Percentiles rank a stretch among this genome's conserved stretches.
phyloP scores from a whole-genome alignment of 257 asterid species.

The Solanum medicagineum region DNA sequence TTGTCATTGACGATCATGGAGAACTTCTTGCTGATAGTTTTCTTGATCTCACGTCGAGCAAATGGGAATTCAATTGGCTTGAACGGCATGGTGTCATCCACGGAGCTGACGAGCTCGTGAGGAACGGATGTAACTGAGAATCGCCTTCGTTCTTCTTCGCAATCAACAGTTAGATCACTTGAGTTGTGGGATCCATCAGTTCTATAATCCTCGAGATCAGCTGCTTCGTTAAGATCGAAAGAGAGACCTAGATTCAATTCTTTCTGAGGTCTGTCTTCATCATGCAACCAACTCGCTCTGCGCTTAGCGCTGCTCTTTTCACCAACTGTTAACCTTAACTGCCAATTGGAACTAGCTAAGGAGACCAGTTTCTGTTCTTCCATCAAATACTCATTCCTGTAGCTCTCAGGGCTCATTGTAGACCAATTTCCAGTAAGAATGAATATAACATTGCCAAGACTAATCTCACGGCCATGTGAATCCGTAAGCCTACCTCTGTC shows the following conservation, averaged over 20 bases:
- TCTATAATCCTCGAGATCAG: conserved; percentile 32
- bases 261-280: conserved; percentile 31
- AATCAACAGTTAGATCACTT: conserved; percentile 69
- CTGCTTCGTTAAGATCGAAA: conserved; percentile 62
- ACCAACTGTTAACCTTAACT: conserved; percentile 37
- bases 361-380: conserved; percentile 39
- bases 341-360: conserved; percentile 42
- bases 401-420: conserved; percentile 15
- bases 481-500: conserved; percentile 69
- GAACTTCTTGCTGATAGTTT: conserved; percentile 50
- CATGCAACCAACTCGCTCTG: conserved; percentile 33
- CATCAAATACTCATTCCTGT: conserved; percentile 15
- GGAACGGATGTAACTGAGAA: conserved; percentile 54
- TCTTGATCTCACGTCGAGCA: conserved; percentile 63
- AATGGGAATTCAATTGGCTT: conserved; percentile 49
- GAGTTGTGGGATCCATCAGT: conserved; percentile 64
- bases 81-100: conserved; percentile 68
- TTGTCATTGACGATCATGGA: conserved; percentile 23
- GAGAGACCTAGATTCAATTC: conserved; percentile 33
- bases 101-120: conserved; percentile 45
- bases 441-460: conserved; percentile 72
- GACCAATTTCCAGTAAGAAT: conserved; percentile 86
- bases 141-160: conserved; percentile 46
- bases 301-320: conserved; percentile 48
- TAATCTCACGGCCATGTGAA: conserved; percentile 79